Evolutionary conservation across 129 eudicot genomes (phyloP), one percentile per base, ranked within the genome.

Genomic region (Escallonia rubra): DNA sequence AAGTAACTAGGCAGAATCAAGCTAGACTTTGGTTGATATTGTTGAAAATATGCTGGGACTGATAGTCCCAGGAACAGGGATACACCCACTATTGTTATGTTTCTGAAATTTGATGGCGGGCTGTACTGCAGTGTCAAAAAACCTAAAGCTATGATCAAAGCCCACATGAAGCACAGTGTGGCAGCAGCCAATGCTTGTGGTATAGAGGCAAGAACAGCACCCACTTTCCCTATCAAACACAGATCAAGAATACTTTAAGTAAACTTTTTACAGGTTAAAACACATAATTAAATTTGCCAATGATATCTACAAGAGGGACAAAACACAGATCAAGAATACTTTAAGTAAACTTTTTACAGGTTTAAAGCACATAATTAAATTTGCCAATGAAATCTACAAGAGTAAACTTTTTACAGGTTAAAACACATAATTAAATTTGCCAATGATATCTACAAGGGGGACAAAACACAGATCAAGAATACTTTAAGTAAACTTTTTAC

Each of bases 181-280:
- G 99, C 80, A 67, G 99, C 99, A 59, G 99, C 96, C 75, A 89
- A 75, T 46, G 96, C 91, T 81, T 75, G 92, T 34, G 99, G 99
- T 71, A 93, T 93, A n/a, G 99, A 93, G 79, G 99, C 99, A 72
- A 93, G 99, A 74, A 86, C 78, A 2, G 94, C 99, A 40, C 99
- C 99, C 45, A 93, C 78, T 89, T 93, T 93, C 64, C 99, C 99
- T 93, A 50, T 58, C 49, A 68, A 63, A 61, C 52, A 43, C 55
- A 63, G 59, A 43, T 43, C 66, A 69, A 9, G 5, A 76, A 4
- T 11, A 54, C 13, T 3, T 54, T 23, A 23, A 23, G 34, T 23
- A 23, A 23, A 23, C 34, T 23, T 23, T 23, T 23, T 23, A 23
- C 34, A 23, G 34, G 34, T 23, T 23, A 23, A 23, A 23, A 23